Base-by-base conservation (phyloP, 2,329 filamentous ascomycete genomes). In the Atkinsonella hypoxylon region DNA sequence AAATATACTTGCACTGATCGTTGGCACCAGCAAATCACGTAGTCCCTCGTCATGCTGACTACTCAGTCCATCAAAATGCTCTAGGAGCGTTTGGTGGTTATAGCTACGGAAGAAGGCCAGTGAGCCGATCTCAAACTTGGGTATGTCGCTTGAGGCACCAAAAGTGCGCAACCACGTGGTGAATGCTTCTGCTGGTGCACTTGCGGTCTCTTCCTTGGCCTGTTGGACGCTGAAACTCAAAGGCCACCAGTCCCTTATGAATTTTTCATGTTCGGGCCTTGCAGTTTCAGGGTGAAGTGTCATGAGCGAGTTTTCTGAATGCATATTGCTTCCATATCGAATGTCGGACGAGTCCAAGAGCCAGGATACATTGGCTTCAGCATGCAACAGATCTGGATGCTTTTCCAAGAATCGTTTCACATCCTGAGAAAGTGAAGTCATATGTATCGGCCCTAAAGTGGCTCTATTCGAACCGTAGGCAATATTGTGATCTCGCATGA, bases 401-500 rank as follows among this genome's bases (percentile, higher is more conserved):
- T 66, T 59, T 22, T 70, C 66, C 51, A 75, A 68, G 55, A 78
- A 79, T 0, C 63, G 59, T 48, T 64, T 67, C 22, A 75, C 72
- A 7, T 65, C 67, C 15, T 68, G 65, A 63, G 74, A 77, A 15
- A 78, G 64, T 3, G 63, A 66, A 11, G 67, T 64, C 46, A 70
- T 64, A 31, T 67, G 65, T 6, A 67, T 67, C 48, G 73, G 67
- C 50, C 74, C 70, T 30, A 75, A 61, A 41, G 72, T 68, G 22
- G 70, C 70, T 60, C 75, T 73, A 53, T 75, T 79, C 61, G 79
- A 80, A 12, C 77, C 88, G 61, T 93, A 93, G 11, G 82, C 86
- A 63, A 91, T 85, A 62, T 89, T 83, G 64, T 87, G 81, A 61
- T 94, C 87, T 55, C 81, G 75, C 87, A 94, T 91, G 71, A 83